These are phyloP conservation scores for Leccinum imitatum DNA, from an alignment of 768 basidiomycete species.

Conservation along the genomic window DNA sequence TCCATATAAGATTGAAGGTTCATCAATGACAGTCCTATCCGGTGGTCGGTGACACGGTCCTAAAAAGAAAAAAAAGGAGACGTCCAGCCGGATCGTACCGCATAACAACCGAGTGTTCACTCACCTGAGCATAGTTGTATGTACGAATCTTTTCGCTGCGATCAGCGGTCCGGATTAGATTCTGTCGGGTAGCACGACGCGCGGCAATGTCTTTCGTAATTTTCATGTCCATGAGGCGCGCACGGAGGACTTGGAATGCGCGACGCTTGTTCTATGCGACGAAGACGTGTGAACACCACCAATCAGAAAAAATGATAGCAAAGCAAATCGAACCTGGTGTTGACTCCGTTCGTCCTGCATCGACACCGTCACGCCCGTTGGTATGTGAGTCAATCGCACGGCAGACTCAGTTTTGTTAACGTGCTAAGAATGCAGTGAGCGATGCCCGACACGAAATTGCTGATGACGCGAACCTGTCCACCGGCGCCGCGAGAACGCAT, in stretches of 20 bases:
- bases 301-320: background rate
- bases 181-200: constrained; percentile 65
- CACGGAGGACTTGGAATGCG: constrained; percentile 87
- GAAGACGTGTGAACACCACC: background rate
- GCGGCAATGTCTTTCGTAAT: constrained; percentile 67
- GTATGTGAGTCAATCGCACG: constrained; percentile 88
- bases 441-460: background rate
- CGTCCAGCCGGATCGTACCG: background rate
- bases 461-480: constrained; percentile 65
- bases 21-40: constrained; percentile 74
- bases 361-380: constrained; percentile 91
- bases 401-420: constrained; percentile 99
- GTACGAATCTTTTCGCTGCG: constrained; percentile 95
- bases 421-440: constrained; percentile 52
- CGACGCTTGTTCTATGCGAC: constrained; percentile 76
- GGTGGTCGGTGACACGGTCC: constrained; percentile 93
- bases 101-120: background rate
- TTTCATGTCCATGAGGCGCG: constrained; percentile 81
- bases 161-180: constrained; percentile 78
- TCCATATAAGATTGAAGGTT: constrained; percentile 67
- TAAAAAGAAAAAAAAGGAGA: constrained; percentile 28
- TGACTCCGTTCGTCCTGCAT: constrained; percentile 99
- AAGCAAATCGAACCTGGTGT: constrained; percentile 61
- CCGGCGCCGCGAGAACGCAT: constrained; percentile 98
- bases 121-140: constrained; percentile 88